Base-by-base conservation (phyloP, 768 basidiomycete genomes). In the Tephrocybe sp. region DNA sequence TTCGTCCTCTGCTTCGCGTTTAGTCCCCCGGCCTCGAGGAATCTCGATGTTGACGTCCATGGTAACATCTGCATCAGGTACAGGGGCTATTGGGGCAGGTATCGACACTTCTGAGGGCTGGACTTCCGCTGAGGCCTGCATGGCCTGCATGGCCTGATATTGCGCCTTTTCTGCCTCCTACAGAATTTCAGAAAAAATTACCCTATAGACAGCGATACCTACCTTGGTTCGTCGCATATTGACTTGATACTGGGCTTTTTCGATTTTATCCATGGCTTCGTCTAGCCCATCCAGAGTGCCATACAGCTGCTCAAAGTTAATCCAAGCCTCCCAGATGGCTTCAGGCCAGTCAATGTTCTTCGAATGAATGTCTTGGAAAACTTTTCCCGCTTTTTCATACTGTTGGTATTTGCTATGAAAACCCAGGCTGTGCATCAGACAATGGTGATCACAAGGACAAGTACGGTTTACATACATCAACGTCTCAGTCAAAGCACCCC, bases 331-430 rank as follows among this genome's bases (percentile, higher is more conserved):
- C 85, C 91, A 96, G 7, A 98, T 72, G 9, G 86, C 88, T 66
- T 99, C 96, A 0, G 97, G 94, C 87, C 94, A 98, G 67, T 99
- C 96, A 34, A 98, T 60, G 44, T 85, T 81, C 64, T 87, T 88
- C 39, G 74, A 72, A 23, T 83, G 78, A 4, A 89, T 73, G 52
- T 85, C 82, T 36, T 72, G 67, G 65, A 91, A 96, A 6, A 82
- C 70, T 19, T 76, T 71, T 35, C 92, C 82, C 2, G 87, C 88
- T 40, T 79, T 70, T 13, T 82, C 76, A 45, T 82, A 70, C 56
- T 71, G 72, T 51, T 77, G 73, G 32, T 76, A 68, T 63, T 80
- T 80, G 57, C 83, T 84, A 57, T 39, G 19, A 23, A n/a, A 49
- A 48, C 30, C 48, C 30, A 42, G 23, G 4, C 33, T 9, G 33